Percentiles rank a stretch among this genome's conserved stretches.
Evolutionary conservation across 192 early-diverging fungal genomes (phyloP).

Genomic region (Backusella mclennaniae): DNA sequence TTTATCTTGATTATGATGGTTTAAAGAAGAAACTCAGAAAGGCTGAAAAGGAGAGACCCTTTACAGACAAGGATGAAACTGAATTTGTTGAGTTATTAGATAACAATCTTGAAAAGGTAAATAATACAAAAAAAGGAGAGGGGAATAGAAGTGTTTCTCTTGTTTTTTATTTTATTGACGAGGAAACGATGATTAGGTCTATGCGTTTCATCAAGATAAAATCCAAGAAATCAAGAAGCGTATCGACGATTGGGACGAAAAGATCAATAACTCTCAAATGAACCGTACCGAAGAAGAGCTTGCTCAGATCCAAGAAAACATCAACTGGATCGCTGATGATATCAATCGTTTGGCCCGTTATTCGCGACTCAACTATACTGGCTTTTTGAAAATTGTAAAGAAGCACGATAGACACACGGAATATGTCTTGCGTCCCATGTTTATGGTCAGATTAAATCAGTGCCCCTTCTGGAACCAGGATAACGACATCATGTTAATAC

Average conservation of each 20-base stretch:
- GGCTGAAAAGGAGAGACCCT: constrained; percentile 57
- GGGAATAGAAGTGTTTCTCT: not conserved
- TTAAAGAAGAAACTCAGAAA: constrained; percentile 84
- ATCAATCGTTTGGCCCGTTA: constrained; percentile 77
- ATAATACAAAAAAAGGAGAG: not conserved
- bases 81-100: constrained; percentile 90
- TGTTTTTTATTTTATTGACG: not conserved
- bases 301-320: constrained; percentile 53
- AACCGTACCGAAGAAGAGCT: constrained; percentile 47
- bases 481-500: constrained; percentile 82
- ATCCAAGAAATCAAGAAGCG: constrained; percentile 70
- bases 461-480: constrained; percentile 83
- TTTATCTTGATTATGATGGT: constrained; percentile 79
- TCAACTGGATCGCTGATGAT: constrained; percentile 74
- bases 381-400: constrained; percentile 92
- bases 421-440: constrained; percentile 74
- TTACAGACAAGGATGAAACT: constrained; percentile 85
- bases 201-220: constrained; percentile 71
- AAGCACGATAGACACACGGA: constrained; percentile 95
- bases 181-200: constrained; percentile 45
- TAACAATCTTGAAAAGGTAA: constrained; percentile 86
- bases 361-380: constrained; percentile 79
- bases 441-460: constrained; percentile 78
- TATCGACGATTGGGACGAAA: constrained; percentile 62
- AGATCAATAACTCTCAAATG: constrained; percentile 44